Base-by-base conservation (phyloP, 306 rosid species). In the Parietaria judaica region DNA sequence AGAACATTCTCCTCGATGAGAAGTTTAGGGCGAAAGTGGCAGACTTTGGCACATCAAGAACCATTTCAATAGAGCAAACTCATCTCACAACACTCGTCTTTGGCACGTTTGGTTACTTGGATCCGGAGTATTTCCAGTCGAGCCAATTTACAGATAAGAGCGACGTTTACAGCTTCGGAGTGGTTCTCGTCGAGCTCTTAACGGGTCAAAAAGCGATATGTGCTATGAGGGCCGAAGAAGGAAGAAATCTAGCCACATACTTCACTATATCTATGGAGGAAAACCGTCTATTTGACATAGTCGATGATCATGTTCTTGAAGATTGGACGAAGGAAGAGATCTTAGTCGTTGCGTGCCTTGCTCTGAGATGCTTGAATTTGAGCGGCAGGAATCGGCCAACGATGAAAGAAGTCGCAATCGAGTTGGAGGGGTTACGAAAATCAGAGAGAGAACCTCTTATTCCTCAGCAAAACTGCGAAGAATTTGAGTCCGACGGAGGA, bases 301-400 rank as follows among this genome's bases (percentile, higher is more conserved):
- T 76, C 38, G 83, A 81, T 7, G 16, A 38, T 36, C 73, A 63
- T 50, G 71, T 84, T 35, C 3, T 6, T 17, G 59, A 71, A 8
- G 75, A 58, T 14, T 78, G 49, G 9, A 15, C 51, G 5, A 79
- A 36, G 37, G 71, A 72, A 47, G 83, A 81, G 12, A 65, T 76
- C 46, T 3, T 45, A 3, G 45, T 3, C 16, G 81, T 79, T 65
- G 83, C 85, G 3, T 60, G 67, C 43, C 66, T 84, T 54, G 83
- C 81, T 5, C 41, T 46, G 7, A 72, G 78, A 54, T 81, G 87
- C 57, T 52, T 84, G 65, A 58, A 63, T 41, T 36, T 74, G 66
- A 72, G 66, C 11, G 87, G 90, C n/a, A 79, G 37, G 62, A 74
- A 64, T 4, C 74, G 85, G 8, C 86, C 90, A 11, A 73, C 72